Percentiles rank a stretch among this genome's conserved stretches.
Evolutionary conservation across 352 stramenopile genomes (phyloP).

Genomic region (Globisporangium abappressorium): DNA sequence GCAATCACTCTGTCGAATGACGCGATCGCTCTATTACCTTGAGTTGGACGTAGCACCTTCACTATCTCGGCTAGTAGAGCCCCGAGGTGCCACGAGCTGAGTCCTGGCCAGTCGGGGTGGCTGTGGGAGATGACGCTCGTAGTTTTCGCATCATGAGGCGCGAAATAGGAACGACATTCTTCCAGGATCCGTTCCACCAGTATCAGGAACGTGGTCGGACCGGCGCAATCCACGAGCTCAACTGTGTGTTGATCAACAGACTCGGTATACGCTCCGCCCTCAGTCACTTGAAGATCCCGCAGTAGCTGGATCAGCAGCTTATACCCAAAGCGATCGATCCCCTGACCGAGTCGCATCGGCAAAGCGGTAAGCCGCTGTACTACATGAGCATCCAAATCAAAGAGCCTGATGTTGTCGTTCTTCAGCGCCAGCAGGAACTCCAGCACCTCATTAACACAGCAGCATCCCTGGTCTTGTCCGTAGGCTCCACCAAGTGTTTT

Average conservation of each 20-base stretch:
- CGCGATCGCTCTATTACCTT: not conserved
- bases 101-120: not conserved
- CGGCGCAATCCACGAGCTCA: not conserved
- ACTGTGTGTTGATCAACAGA: not conserved
- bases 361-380: not conserved
- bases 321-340: slow-evolving; percentile 1
- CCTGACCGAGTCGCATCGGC: not conserved
- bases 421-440: slow-evolving; percentile 4
- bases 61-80: not conserved
- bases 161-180: not conserved
- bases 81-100: not conserved
- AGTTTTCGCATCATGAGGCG: not conserved
- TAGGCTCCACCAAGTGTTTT: not conserved
- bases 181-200: not conserved
- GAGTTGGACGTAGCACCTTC: not conserved
- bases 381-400: not conserved
- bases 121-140: not conserved
- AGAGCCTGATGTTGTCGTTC: not conserved
- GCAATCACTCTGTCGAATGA: slow-evolving; percentile 3
- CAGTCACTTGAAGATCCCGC: not conserved
- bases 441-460: slow-evolving; percentile 6
- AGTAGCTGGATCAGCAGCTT: not conserved
- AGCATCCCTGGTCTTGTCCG: not conserved
- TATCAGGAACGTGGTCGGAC: slow-evolving; percentile 2
- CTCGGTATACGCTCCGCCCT: not conserved